Conservation (phyloP, 805 yeast genomes). For the Candida ulmi region DNA sequence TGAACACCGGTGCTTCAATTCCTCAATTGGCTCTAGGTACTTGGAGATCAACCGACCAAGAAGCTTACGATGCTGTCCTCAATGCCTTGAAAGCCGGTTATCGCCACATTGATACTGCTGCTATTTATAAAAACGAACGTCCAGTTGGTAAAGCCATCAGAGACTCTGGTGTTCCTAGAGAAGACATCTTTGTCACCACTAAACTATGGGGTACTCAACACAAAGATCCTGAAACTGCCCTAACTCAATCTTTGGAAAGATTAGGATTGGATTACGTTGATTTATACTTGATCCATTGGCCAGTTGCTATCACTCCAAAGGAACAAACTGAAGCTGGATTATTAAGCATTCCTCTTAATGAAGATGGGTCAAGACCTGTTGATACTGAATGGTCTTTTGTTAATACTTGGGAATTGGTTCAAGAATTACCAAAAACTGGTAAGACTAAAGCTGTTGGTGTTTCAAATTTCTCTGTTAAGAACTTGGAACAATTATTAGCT, state of each 20-base stretch:
- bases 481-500: conserved; percentile 9
- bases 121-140: conserved; percentile 47
- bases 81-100: conserved; percentile 37
- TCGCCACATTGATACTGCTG: conserved; percentile 62
- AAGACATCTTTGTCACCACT: conserved; percentile 64
- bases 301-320: conserved; percentile 48
- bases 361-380: too few species aligned
- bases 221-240: conserved; percentile 43
- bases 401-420: conserved; percentile 19
- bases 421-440: conserved; percentile 11
- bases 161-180: conserved; percentile 54
- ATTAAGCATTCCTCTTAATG: too few species aligned
- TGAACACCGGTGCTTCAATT: conserved; percentile 46
- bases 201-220: conserved; percentile 51
- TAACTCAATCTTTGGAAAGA: conserved; percentile 53
- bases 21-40: conserved; percentile 51
- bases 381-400: conserved; percentile 41
- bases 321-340: conserved; percentile 44
- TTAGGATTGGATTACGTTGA: conserved; percentile 74
- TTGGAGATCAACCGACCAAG: conserved; percentile 33
- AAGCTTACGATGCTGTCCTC: conserved; percentile 17
- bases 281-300: conserved; percentile 81
- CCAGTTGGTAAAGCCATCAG: conserved; percentile 50
- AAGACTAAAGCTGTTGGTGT: conserved; percentile 17
- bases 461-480: conserved; percentile 19